These are phyloP conservation scores for Cercospora sp. DNA, from an alignment of 2,329 filamentous ascomycete genomes.

Conservation along the genomic window DNA sequence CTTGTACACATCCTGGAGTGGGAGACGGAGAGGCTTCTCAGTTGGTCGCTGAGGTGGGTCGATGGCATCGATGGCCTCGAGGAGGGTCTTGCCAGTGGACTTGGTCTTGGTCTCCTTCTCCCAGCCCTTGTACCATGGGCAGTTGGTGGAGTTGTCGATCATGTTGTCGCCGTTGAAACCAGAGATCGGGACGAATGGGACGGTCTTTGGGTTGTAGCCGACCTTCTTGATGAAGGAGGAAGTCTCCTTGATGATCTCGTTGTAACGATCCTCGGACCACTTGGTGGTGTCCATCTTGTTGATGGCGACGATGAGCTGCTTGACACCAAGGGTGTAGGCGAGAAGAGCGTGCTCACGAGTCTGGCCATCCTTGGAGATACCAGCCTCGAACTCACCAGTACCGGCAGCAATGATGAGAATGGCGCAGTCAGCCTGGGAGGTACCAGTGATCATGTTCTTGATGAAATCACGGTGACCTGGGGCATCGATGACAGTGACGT, in stretches of 20 bases:
- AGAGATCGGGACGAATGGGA: constrained; percentile 99
- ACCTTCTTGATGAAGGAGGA: constrained; percentile 99
- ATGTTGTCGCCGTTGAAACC: constrained; percentile 99
- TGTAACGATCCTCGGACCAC: constrained; percentile 94
- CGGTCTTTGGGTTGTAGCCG: constrained; percentile 99
- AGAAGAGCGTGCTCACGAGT: constrained; percentile 99
- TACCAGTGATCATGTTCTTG: constrained; percentile 99
- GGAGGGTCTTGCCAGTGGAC: constrained; percentile 91
- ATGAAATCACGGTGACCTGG: constrained; percentile 99
- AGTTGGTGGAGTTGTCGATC: constrained; percentile 85
- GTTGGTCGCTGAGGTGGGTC: constrained; percentile 88
- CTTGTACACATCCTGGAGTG: constrained; percentile 99
- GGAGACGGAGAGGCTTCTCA: constrained; percentile 99
- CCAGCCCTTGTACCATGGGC: constrained; percentile 99
- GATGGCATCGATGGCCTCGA: constrained; percentile 97
- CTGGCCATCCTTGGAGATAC: constrained; percentile 99
- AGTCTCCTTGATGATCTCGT: constrained; percentile 99
- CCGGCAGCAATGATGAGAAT: constrained; percentile 99
- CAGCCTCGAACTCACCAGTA: constrained; percentile 99
- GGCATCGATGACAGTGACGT: constrained; percentile 63
- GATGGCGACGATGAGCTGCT: constrained; percentile 99
- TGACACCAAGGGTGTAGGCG: constrained; percentile 99
- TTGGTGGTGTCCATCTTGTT: constrained; percentile 99
- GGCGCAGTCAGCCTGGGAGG: constrained; percentile 99
- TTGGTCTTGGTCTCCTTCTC: constrained; percentile 97